Evolutionary conservation across 139 green algal species (phyloP), one percentile per base, ranked within the genome.

Genomic region (Coccomyxa sp.): DNA sequence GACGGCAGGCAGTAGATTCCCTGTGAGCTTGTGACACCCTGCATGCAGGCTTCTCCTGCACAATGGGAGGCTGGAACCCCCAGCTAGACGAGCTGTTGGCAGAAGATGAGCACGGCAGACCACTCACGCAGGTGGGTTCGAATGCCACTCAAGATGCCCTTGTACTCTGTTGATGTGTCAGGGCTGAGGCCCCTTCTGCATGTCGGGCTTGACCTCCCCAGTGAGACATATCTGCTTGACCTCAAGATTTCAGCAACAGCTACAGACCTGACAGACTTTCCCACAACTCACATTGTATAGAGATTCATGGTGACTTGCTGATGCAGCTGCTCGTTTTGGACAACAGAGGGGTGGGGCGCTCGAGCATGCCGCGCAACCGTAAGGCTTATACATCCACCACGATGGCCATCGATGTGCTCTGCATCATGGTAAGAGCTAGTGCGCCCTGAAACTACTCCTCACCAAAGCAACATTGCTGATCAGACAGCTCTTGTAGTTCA

Each of bases 281-380:
- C n/a, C n/a, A n/a, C n/a, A n/a, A n/a, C n/a, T n/a, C n/a, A n/a
- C n/a, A n/a, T n/a, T n/a, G n/a, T n/a, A n/a, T n/a, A n/a, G n/a
- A n/a, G n/a, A n/a, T n/a, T n/a, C n/a, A n/a, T n/a, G n/a, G n/a
- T n/a, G n/a, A n/a, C n/a, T n/a, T n/a, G n/a, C n/a, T n/a, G n/a
- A n/a, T n/a, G n/a, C n/a, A n/a, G n/a, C n/a, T 86, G 12, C 80
- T 77, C 8, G 33, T 89, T 7, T 31, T 88, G 39, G 89, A 93
- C 78, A 93, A 93, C 75, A 79, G 89, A 5, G 89, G 89, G 24
- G 84, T 92, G 1, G 88, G 89, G 39, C 70, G 71, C 39, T 91
- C 85, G 75, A 81, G 75, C 79, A 81, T 39, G 4, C 88, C 86
- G 5, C 8, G 6, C 0, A 2, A 41, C 7, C 71, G 31, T 0